phyloP scores from a whole-genome alignment of 129 eudicot genomes.

The Erigeron canadensis region DNA sequence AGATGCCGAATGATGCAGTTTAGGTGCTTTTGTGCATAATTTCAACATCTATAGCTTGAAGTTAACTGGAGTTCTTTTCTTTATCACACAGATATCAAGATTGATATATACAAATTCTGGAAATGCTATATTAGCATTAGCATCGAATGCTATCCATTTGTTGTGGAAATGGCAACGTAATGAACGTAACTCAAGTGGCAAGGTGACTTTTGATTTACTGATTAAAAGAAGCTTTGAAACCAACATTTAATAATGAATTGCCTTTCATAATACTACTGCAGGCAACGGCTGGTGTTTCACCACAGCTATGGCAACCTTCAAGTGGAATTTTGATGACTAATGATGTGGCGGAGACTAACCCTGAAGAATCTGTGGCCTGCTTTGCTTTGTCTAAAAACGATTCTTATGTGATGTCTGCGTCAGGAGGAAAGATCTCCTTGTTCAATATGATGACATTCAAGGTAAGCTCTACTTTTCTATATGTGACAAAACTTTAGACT shows the following conservation, averaged over 20 bases:
- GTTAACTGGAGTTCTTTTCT: slow-evolving; percentile 3
- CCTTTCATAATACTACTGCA: slow-evolving; percentile 23
- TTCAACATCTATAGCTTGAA: too few relatives aligned
- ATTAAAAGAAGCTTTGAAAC: slow-evolving; percentile 1
- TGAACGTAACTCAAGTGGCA: slow-evolving; percentile 70
- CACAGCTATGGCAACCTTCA: slow-evolving; percentile 91
- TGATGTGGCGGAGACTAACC: slow-evolving; percentile 55
- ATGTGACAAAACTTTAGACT: not conserved
- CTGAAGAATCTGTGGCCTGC: slow-evolving; percentile 88
- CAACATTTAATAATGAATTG: not conserved
- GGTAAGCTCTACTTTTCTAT: slow-evolving; percentile 38
- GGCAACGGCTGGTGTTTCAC: slow-evolving; percentile 79
- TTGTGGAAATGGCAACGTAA: slow-evolving; percentile 94
- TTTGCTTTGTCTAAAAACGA: slow-evolving; percentile 91
- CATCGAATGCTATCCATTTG: slow-evolving; percentile 77
- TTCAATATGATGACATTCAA: slow-evolving; percentile 96
- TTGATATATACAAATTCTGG: slow-evolving; percentile 89
- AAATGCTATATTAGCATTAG: slow-evolving; percentile 70
- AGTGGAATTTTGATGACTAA: slow-evolving; percentile 90
- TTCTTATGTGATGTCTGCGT: slow-evolving; percentile 89
- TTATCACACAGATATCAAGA: slow-evolving; percentile 60
- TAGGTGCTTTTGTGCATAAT: too few relatives aligned
- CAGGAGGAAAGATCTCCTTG: slow-evolving; percentile 84
- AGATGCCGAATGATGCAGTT: too few relatives aligned
- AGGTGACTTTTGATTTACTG: slow-evolving; percentile 39